Evolutionary conservation across 345 rosid genomes (phyloP), one percentile per base, ranked within the genome.

Genomic region (Alliaria petiolata): DNA sequence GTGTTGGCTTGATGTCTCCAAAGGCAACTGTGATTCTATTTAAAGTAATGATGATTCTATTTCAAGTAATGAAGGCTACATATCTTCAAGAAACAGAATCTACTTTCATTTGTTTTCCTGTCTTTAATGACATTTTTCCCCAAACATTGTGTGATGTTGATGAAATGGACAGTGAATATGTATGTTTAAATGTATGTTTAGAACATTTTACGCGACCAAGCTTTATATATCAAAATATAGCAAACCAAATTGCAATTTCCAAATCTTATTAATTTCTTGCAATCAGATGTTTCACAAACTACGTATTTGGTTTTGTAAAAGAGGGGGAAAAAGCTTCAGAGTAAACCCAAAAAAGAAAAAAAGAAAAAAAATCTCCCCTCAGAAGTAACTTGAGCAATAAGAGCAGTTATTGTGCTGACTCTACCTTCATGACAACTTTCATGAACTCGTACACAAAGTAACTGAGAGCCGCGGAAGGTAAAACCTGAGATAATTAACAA

Each of bases 391-490:
- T n/a, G n/a, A n/a, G 47, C 56, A 36, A 34, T 8, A 57, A 31
- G 34, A 62, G 78, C 76, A 7, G 55, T 20, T 31, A 67, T 77
- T 40, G 59, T 22, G 69, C 51, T 82, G 86, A 85, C 65, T 85
- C 86, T 74, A 89, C 97, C 77, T 84, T 77, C 75, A 89, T 77
- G 60, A 89, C 81, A 74, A 91, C 82, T 85, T 91, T 91, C 98
- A 87, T 92, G 77, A 65, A 89, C 80, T 92, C 96, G 0, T 89
- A 92, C 17, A 89, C 86, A 56, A 92, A 89, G 81, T 83, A 92
- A 82, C 96, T 89, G 44, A 85, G 84, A 0, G 96, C 76, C 7
- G 95, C 98, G 0, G 98, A 92, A 28, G 95, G 98, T 64, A 89
- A 89, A 52, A 89, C 98, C 98, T 89, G 50, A 55, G 60, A 71